Evolutionary conservation across 1,139 yeast genomes (phyloP).

Genomic region (Blastobotrys elegans): DNA sequence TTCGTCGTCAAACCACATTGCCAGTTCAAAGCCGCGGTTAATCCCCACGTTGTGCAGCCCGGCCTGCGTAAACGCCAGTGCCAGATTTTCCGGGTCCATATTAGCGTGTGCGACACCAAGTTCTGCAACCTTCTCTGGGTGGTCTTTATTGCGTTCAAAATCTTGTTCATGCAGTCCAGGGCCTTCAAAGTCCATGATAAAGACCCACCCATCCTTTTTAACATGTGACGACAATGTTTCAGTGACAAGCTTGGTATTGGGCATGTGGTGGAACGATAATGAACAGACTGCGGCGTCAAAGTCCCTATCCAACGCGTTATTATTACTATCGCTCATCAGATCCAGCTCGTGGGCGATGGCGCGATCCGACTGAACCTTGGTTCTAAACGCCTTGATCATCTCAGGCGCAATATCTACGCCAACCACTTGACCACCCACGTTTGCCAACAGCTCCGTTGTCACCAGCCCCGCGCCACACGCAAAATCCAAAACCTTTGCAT

Average conservation of each 20-base stretch:
- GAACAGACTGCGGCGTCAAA: constrained; percentile 30
- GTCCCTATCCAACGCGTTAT: not conserved
- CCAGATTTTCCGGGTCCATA: not conserved
- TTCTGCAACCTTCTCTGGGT: not conserved
- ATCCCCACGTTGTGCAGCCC: constrained; percentile 4
- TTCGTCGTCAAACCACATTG: constrained; percentile 4
- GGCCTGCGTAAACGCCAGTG: not conserved
- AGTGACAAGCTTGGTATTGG: constrained; percentile 23
- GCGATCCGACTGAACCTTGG: not conserved
- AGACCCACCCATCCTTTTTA: constrained; percentile 25
- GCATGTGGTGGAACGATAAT: constrained; percentile 30
- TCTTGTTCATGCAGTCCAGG: constrained; percentile 1
- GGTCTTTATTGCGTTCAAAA: not conserved
- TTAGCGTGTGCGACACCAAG: constrained; percentile 4
- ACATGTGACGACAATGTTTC: constrained; percentile 19
- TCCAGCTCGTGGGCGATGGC: constrained; percentile 3
- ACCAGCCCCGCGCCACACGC: constrained; percentile 31
- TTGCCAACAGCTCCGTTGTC: constrained; percentile 25
- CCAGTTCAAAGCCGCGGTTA: not conserved
- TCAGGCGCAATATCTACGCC: constrained; percentile 30
- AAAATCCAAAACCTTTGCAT: constrained; percentile 27
- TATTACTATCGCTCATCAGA: not conserved
- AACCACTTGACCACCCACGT: constrained; percentile 22
- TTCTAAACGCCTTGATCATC: constrained; percentile 17
- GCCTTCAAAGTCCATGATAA: constrained; percentile 25